These are phyloP conservation scores for Nothophoma quercina DNA, from an alignment of 2,329 filamentous ascomycete genomes.

Conservation along the genomic window DNA sequence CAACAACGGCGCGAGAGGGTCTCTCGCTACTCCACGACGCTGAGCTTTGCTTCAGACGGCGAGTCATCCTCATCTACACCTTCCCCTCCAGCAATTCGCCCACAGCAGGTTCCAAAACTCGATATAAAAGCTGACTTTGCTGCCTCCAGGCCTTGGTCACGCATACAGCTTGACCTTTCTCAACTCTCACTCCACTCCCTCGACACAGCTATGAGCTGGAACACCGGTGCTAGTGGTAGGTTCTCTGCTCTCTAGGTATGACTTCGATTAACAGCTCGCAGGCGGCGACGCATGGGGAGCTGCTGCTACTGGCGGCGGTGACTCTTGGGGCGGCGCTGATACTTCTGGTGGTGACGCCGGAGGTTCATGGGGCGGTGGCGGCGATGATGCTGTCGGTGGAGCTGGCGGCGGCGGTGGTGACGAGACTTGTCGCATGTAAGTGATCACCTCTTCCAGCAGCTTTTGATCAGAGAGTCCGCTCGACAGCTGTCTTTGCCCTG, in stretches of 20 bases:
- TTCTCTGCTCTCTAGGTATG: conserved; percentile 10
- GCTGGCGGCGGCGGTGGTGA: conserved; percentile 43
- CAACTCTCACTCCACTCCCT: not conserved
- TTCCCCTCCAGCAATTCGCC: not conserved
- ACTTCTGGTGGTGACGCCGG: conserved; percentile 19
- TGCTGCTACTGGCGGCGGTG: conserved; percentile 16
- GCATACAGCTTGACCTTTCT: not conserved
- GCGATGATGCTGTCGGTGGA: conserved; percentile 18
- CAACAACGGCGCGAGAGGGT: not conserved
- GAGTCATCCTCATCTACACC: not conserved
- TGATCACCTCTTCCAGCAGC: conserved; percentile 3
- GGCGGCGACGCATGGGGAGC: conserved; percentile 25
- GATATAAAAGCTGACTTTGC: not conserved
- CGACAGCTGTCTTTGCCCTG: not conserved
- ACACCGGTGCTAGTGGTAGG: conserved; percentile 25
- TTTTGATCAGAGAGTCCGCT: not conserved
- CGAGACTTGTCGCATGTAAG: conserved; percentile 53
- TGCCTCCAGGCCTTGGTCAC: not conserved
- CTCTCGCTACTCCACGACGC: not conserved
- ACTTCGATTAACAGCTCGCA: conserved; percentile 16
- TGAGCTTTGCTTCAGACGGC: not conserved
- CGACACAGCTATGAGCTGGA: conserved; percentile 31
- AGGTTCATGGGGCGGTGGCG: conserved; percentile 31
- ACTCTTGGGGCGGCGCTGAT: conserved; percentile 9
- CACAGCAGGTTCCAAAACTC: not conserved